A percentile compares a stretch with the other conserved stretches of the same genome.
Conservation (phyloP, 352 stramenopile genomes). For the Aphanomyces stellatus region DNA sequence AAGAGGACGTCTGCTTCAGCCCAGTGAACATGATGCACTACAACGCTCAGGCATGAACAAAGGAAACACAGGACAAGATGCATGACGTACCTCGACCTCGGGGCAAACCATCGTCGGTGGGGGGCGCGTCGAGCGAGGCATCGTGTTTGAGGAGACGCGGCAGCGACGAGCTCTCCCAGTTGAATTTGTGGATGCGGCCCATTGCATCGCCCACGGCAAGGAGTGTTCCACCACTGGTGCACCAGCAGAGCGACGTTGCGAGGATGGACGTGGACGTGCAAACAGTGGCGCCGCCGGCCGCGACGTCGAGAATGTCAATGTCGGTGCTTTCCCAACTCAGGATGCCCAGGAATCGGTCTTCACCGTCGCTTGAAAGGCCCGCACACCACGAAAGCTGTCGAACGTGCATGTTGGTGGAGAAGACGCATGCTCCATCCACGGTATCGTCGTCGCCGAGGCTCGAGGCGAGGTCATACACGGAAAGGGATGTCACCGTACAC, state of each 20-base stretch:
- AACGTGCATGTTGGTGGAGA: constrained; percentile 17
- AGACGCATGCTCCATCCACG: background rate
- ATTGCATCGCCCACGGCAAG: constrained; percentile 1
- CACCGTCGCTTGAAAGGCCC: background rate
- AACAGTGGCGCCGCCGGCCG: too few relatives aligned
- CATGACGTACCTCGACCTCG: too few relatives aligned
- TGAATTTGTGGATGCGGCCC: background rate
- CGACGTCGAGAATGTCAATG: too few relatives aligned
- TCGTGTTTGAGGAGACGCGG: too few relatives aligned
- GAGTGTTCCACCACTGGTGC: background rate
- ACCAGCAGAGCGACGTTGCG: background rate
- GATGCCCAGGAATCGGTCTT: constrained; percentile 29
- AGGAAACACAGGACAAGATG: too few relatives aligned
- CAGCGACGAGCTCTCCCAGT: background rate
- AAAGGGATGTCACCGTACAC: constrained; percentile 33
- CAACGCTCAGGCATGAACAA: too few relatives aligned
- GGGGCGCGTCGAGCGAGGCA: too few relatives aligned
- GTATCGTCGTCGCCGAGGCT: constrained; percentile 23
- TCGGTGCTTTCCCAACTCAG: too few relatives aligned
- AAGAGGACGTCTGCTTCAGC: constrained; percentile 55
- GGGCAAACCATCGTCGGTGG: background rate
- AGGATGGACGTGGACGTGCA: background rate
- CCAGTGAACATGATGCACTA: constrained; percentile 66
- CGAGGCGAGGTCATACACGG: constrained; percentile 46
- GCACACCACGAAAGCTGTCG: background rate